Base-by-base conservation (phyloP, 176 grass and related monocot species). In the Ananas comosus region DNA sequence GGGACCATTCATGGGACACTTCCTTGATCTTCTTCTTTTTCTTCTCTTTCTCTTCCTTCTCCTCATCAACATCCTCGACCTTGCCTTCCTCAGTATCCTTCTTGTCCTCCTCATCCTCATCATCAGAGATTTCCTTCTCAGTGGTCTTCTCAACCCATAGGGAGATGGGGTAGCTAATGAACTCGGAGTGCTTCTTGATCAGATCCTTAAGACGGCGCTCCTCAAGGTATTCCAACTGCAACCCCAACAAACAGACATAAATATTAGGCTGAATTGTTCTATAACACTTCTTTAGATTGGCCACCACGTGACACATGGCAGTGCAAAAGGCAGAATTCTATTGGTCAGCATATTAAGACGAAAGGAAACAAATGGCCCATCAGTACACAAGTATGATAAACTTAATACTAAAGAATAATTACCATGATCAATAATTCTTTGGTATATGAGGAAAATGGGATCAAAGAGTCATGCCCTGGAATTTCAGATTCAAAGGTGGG, bases 21-120 rank as follows among this genome's bases (percentile, higher is more conserved):
- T 99, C 94, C 94, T 99, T 99, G 66, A 93, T 93, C 80, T 99
- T 93, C 86, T 97, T 92, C 82, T 99, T 99, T 51, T 99, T 93
- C 69, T 93, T 93, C 13, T 91, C 85, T 24, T 93, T 88, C 18
- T 90, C 85, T 80, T 93, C 89, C 28, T 97, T 90, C 63, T 97
- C 86, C 69, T 99, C 94, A 64, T 99, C 94, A 68, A 90, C 75
- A 48, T 99, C 94, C 64, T 93, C 89, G 17, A 99, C 80, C 80
- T 99, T 99, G 69, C 87, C 94, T 75, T 99, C 89, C 47, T 99
- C 94, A 10, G 83, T 42, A 24, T 97, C 94, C 79, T 99, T 93
- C 79, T 96, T 96, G 53, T 97, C 94, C 0, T 99, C 89, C 70
- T 93, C 94, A 63, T 99, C 94, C 71, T 99, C 94, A 82, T 99